Conservation (phyloP, 1,284 basidiomycete genomes). For the Ganoderma lingzhi region DNA sequence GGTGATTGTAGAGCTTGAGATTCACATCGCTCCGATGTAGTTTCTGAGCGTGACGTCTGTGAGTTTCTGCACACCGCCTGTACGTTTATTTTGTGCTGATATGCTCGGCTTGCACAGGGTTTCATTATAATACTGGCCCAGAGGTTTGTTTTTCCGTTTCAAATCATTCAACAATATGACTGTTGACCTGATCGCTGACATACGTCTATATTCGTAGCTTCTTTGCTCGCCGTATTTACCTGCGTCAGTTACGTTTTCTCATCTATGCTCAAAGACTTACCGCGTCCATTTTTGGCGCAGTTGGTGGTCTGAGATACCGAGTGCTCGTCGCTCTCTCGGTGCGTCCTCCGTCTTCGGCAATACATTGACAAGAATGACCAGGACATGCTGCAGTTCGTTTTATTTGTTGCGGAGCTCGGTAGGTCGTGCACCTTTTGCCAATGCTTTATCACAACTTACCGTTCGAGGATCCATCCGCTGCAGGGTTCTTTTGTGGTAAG, state of each 20-base stretch:
- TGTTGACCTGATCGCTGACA: background rate
- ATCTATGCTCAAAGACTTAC: background rate
- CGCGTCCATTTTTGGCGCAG: background rate
- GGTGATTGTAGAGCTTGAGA: no score
- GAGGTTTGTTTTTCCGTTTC: background rate
- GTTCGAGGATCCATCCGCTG: background rate
- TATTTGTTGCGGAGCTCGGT: background rate
- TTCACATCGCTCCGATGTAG: background rate
- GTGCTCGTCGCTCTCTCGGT: background rate
- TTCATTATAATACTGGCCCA: background rate
- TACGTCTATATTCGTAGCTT: background rate
- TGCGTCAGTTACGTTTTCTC: background rate
- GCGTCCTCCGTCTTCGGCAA: background rate
- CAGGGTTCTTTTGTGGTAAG: background rate
- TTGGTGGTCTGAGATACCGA: background rate
- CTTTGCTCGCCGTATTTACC: constrained; percentile 15
- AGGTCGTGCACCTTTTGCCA: background rate
- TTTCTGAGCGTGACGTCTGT: background rate
- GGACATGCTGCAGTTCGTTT: background rate
- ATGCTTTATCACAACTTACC: background rate
- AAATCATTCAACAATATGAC: background rate
- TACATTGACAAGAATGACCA: background rate
- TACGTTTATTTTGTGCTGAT: no score
- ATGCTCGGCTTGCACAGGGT: background rate
- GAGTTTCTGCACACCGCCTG: background rate